phyloP scores from a whole-genome alignment of 345 rosid species.

The Salix brachista region DNA sequence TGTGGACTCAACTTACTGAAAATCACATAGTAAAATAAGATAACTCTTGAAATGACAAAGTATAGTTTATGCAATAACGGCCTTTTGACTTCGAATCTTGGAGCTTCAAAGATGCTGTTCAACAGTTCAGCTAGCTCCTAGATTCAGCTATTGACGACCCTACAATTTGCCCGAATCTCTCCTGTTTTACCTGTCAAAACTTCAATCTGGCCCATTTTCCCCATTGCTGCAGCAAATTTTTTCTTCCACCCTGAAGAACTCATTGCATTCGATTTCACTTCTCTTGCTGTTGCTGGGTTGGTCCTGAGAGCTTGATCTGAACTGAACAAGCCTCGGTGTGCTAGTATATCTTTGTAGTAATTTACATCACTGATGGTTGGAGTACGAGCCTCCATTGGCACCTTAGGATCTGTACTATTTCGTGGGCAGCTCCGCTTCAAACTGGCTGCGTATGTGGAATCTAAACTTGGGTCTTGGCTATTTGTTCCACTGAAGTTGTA shows the following conservation, averaged over 20 bases:
- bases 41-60: background rate
- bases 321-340: conserved; percentile 24
- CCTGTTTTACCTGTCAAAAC: conserved; percentile 15
- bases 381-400: conserved; percentile 18
- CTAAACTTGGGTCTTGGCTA: conserved; percentile 20
- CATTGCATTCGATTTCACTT: conserved; percentile 14
- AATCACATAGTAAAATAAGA: background rate
- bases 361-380: conserved; percentile 11
- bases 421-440: conserved; percentile 26
- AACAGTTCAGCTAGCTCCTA: background rate
- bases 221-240: conserved; percentile 29
- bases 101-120: background rate
- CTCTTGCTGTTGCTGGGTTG: conserved; percentile 8
- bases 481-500: conserved; percentile 16
- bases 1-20: no score
- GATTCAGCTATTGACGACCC: conserved; percentile 13
- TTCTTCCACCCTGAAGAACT: conserved; percentile 9
- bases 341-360: conserved; percentile 11
- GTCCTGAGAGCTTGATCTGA: conserved; percentile 26
- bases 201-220: conserved; percentile 21
- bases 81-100: background rate
- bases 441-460: conserved; percentile 9
- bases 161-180: conserved; percentile 20
- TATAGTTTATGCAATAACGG: background rate
- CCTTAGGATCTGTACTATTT: conserved; percentile 7